Conservation (phyloP, 179 eudicot genomes). For the Silene noctiflora region DNA sequence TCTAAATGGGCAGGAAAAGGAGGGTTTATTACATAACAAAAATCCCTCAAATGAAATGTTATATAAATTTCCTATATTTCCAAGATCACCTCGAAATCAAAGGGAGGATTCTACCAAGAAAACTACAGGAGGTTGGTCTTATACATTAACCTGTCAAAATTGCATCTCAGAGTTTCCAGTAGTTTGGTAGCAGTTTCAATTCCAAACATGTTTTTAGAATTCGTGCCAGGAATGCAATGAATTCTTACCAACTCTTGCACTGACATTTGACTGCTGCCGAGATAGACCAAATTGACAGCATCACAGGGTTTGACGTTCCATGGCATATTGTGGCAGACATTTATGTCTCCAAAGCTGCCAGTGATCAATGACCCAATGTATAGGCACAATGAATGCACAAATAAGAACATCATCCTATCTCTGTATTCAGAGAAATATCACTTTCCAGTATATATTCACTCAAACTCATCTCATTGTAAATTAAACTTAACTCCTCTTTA, state of each 20-base stretch:
- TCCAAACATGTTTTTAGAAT: background rate
- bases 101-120: background rate
- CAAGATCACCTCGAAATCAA: background rate
- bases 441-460: constrained; percentile 29
- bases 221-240: background rate
- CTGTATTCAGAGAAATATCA: constrained; percentile 21
- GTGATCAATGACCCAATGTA: background rate
- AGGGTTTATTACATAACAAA: constrained; percentile 2
- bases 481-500: constrained; percentile 37
- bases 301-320: background rate
- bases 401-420: constrained; percentile 14
- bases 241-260: background rate
- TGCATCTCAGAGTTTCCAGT: background rate
- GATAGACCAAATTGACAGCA: background rate
- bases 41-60: background rate
- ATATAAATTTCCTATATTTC: background rate
- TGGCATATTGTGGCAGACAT: constrained; percentile 1
- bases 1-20: background rate
- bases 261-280: constrained; percentile 2
- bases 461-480: constrained; percentile 52
- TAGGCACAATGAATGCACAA: background rate
- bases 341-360: background rate
- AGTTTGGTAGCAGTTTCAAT: background rate
- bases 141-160: constrained; percentile 2
- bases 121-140: background rate